phyloP scores from a whole-genome alignment of 768 basidiomycete genomes.

The Leucocoprinus birnbaumii region DNA sequence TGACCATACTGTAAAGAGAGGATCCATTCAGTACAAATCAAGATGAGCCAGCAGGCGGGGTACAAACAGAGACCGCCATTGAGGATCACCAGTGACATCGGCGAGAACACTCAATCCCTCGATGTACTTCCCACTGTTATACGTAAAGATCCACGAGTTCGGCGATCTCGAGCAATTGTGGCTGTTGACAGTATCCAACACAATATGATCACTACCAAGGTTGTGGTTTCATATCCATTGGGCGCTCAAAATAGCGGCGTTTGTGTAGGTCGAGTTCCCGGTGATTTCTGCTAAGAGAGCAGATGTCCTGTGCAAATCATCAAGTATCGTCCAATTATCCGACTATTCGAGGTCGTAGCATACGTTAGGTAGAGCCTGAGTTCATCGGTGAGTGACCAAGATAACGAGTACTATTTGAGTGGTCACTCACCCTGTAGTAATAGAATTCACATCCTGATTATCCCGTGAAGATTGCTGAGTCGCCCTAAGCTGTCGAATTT shows the following conservation, averaged over 20 bases:
- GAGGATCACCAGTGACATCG: constrained; percentile 36
- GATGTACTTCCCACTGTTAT: constrained; percentile 52
- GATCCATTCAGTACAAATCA: background rate
- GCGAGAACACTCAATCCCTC: constrained; percentile 47
- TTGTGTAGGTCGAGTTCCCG: constrained; percentile 38
- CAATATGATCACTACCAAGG: constrained; percentile 35
- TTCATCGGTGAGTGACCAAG: background rate
- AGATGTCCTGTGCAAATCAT: constrained; percentile 34
- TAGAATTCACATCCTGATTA: constrained; percentile 44
- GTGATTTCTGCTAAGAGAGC: constrained; percentile 47
- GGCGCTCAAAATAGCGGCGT: constrained; percentile 43
- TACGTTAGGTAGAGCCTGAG: constrained; percentile 40
- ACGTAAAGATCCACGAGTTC: constrained; percentile 46
- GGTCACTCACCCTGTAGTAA: constrained; percentile 45
- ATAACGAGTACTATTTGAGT: background rate
- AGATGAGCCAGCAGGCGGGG: background rate
- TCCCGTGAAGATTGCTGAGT: constrained; percentile 40
- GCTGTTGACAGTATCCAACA: constrained; percentile 46
- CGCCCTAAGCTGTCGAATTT: too few species aligned
- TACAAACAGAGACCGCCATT: constrained; percentile 40
- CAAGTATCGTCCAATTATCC: background rate
- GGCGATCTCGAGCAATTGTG: constrained; percentile 45
- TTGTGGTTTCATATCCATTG: constrained; percentile 47
- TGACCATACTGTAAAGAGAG: constrained; percentile 12
- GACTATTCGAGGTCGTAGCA: background rate